phyloP scores from a whole-genome alignment of 257 asterid species.

The Nicotiana noctiflora region DNA sequence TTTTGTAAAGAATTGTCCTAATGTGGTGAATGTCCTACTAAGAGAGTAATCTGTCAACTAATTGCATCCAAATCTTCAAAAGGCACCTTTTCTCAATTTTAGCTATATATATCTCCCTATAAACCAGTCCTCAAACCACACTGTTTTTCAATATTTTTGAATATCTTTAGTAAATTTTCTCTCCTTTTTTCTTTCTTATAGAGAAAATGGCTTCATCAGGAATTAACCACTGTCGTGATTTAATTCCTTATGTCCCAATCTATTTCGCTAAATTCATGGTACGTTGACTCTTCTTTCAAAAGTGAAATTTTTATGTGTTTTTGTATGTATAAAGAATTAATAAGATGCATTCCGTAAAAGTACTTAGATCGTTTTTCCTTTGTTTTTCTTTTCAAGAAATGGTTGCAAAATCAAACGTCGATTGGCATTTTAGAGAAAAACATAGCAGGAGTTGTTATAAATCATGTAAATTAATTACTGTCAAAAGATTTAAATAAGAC shows the following conservation, averaged over 20 bases:
- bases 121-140: background rate
- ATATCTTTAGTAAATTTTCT: background rate
- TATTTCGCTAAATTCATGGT: background rate
- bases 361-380: background rate
- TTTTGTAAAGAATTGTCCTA: no score
- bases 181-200: background rate
- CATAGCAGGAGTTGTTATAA: background rate
- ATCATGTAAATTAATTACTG: background rate
- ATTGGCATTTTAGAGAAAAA: background rate
- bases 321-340: background rate
- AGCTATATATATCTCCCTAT: background rate
- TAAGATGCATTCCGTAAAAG: background rate
- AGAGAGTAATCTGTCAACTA: background rate
- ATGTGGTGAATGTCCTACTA: background rate
- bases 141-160: no score
- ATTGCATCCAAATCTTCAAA: background rate
- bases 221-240: background rate
- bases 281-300: background rate
- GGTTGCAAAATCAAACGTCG: background rate
- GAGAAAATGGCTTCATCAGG: background rate
- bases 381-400: background rate
- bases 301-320: background rate
- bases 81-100: background rate
- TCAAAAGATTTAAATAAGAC: background rate
- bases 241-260: background rate